A percentile compares a stretch with the other conserved stretches of the same genome.
Conservation (phyloP, 2,329 filamentous ascomycete species). For the Pseudogymnoascus sp. region DNA sequence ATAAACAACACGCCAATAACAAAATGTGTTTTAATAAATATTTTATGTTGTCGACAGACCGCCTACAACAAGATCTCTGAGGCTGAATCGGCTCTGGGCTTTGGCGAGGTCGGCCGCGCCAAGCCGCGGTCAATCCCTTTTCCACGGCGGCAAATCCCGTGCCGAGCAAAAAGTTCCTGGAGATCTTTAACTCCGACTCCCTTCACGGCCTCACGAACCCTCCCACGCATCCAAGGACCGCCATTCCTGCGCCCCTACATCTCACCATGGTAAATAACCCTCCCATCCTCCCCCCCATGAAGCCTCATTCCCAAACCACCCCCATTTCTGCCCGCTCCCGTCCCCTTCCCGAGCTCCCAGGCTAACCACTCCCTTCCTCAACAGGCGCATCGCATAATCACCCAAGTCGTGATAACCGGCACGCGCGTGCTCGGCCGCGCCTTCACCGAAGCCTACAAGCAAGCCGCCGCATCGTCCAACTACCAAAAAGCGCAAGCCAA, state of each 20-base stretch:
- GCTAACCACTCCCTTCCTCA: background rate
- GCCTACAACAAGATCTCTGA: background rate
- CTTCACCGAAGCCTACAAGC: constrained; percentile 89
- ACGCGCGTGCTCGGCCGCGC: constrained; percentile 86
- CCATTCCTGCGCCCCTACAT: constrained; percentile 1
- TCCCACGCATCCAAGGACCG: background rate
- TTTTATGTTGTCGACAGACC: too few species aligned
- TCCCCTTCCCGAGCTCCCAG: background rate
- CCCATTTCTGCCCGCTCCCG: background rate
- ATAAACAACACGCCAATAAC: background rate
- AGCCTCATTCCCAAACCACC: background rate
- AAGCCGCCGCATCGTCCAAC: constrained; percentile 79
- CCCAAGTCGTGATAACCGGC: constrained; percentile 85
- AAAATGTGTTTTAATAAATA: background rate
- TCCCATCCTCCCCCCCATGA: background rate
- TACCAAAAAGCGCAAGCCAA: constrained; percentile 69
- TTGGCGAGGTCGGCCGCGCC: background rate
- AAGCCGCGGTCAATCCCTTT: constrained; percentile 1
- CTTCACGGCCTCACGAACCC: background rate
- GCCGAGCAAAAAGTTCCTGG: constrained; percentile 10
- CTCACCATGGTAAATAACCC: background rate
- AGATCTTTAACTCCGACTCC: background rate
- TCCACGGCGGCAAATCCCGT: constrained; percentile 7
- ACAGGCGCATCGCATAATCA: constrained; percentile 89
- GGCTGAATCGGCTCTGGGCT: background rate